Base-by-base conservation (phyloP, 768 basidiomycete genomes). In the Gloeopeniophorella convolvens region DNA sequence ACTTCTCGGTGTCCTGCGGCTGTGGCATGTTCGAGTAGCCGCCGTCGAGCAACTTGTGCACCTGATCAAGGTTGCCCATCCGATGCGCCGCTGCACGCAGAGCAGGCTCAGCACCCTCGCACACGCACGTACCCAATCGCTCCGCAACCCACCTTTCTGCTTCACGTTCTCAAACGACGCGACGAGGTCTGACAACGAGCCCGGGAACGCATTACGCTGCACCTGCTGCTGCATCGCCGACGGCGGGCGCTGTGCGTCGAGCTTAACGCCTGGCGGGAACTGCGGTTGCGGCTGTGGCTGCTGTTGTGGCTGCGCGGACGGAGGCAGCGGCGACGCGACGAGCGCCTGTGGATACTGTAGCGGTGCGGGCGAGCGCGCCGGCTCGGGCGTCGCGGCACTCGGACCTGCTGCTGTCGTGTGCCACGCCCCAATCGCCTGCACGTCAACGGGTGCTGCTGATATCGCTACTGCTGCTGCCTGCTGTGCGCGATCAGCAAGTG, bases 1-100 rank as follows among this genome's bases (percentile, higher is more conserved):
- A 94, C 94, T 92, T 93, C 66, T 97, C 95, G 6, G 93, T 93
- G 63, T 99, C 96, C 51, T 87, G 79, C 18, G 94, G 92, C 64
- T 92, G 87, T 9, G 96, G 96, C 42, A 89, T 82, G 63, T 79
- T 89, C 30, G 82, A 75, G 64, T 89, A 89, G 45, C 94, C 86
- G n/a, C 85, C 83, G 63, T 98, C 94, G 39, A 99, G 77, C 63
- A 96, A 81, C 66, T 94, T 87, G 68, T 95, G 87, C 39, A 98
- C 83, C 64, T 90, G 85, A 49, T 88, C 88, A 28, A 94, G 70
- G 65, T 96, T 93, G 50, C 82, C 77, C 77, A 89, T 85, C 30
- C 88, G 87, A 63, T 83, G 76, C n/a, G 85, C 79, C 59, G 84
- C 83, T 58, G 18, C 42, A 34, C 26, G 10, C 83, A 37, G 23